A percentile compares a stretch with the other conserved stretches of the same genome.
Evolutionary conservation across 164 flowering plant species (phyloP).

Genomic region (Brasenia schreberi): DNA sequence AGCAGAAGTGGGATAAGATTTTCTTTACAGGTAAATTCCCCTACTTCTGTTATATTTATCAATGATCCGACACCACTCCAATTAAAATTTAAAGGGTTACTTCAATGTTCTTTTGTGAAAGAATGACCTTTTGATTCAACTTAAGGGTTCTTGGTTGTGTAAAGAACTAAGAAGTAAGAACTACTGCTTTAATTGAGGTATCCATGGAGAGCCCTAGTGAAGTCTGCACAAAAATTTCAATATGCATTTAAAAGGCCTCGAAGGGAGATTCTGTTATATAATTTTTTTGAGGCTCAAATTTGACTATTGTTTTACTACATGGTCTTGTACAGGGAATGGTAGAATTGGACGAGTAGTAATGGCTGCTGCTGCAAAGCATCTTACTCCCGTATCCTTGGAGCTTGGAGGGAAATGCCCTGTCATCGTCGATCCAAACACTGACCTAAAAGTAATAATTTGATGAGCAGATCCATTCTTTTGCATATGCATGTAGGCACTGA

Average conservation of each 20-base stretch:
- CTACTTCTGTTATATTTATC: too few species aligned
- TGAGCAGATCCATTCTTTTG: not conserved
- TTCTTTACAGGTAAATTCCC: slow-evolving; percentile 57
- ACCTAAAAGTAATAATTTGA: slow-evolving; percentile 36
- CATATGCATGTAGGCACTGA: not conserved
- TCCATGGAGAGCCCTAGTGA: not conserved
- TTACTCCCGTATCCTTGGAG: slow-evolving; percentile 87
- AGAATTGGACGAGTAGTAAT: slow-evolving; percentile 75
- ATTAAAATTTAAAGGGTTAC: too few species aligned
- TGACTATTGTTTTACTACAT: slow-evolving; percentile 1
- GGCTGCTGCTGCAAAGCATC: slow-evolving; percentile 94
- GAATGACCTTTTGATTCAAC: too few species aligned
- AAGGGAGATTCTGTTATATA: not conserved
- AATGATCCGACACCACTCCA: too few species aligned
- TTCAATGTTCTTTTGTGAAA: too few species aligned
- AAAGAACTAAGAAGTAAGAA: too few species aligned
- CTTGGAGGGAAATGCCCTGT: slow-evolving; percentile 96
- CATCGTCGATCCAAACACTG: slow-evolving; percentile 58
- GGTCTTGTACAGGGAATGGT: slow-evolving; percentile 39
- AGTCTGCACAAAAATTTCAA: not conserved
- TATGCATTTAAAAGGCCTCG: not conserved
- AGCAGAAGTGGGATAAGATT: slow-evolving; percentile 93
- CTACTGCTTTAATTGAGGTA: too few species aligned
- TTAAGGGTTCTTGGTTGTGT: too few species aligned
- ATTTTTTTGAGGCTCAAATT: not conserved